Evolutionary conservation across 1,139 yeast genomes (phyloP), one percentile per base, ranked within the genome.

Genomic region (Sugiyamaella paludigena): DNA sequence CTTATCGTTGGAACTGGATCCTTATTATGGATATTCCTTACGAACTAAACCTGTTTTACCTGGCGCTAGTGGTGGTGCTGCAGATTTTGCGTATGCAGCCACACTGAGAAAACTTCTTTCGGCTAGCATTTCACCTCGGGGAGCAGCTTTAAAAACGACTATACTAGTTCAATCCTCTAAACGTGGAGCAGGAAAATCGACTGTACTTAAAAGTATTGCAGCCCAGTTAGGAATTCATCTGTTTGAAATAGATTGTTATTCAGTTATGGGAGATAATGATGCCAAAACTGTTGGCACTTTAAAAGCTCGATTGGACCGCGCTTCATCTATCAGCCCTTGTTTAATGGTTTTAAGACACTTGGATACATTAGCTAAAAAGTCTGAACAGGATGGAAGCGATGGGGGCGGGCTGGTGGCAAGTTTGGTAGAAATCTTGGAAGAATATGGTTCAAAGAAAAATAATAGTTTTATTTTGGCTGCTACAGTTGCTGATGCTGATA

Each of bases 141-240:
- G 58, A 36, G 56, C 56, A 31, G 45, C 73, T 6, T 64, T 87
- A 38, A 77, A 75, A 46, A 84, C 95, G 0, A 76, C 88, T 0
- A 72, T 89, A 0, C 64, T 91, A 31, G 64, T 92, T 29, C 79
- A 78, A 45, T 87, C 96, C 1, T 72, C 81, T 62, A 78, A 82
- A 31, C 73, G 95, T 47, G 91, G 87, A 5, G 80, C 87, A 7
- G 98, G 98, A 0, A 92, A 92, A 61, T 66, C 84, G 0, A 79
- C 84, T 0, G 63, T 86, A 33, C 78, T 87, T 0, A 68, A 77
- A 48, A 78, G 79, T 50, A 62, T 82, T 1, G 75, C 86, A 0
- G 66, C 72, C 7, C 78, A 78, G 35, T 64, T 83, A 47, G 96
- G 97, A 0, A 67, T 83, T 19, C 86, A 87, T 57, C 67, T 85